These are phyloP conservation scores for Candolleomyces aberdarensis DNA, from an alignment of 768 basidiomycete genomes.

Conservation along the genomic window DNA sequence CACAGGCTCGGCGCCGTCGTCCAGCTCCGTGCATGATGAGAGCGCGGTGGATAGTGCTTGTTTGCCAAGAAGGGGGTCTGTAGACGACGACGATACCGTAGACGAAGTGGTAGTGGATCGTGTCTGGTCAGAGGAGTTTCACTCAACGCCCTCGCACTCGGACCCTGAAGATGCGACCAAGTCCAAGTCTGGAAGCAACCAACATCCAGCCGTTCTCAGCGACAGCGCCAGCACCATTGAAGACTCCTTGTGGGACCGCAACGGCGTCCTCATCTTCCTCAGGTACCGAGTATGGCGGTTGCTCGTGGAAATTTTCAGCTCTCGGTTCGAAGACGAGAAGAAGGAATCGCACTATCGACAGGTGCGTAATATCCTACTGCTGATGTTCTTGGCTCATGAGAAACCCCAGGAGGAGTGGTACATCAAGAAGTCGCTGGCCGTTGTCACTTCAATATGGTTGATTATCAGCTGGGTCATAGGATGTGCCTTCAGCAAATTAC, in stretches of 20 bases:
- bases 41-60: conserved; percentile 41
- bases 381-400: neutral
- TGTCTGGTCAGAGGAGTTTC: conserved; percentile 59
- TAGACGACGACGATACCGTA: conserved; percentile 34
- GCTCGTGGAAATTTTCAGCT: conserved; percentile 54
- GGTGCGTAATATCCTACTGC: conserved; percentile 17
- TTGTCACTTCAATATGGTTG: conserved; percentile 64
- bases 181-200: conserved; percentile 43
- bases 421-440: conserved; percentile 59
- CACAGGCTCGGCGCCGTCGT: conserved; percentile 53
- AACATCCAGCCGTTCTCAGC: conserved; percentile 25
- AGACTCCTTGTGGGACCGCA: conserved; percentile 12
- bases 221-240: conserved; percentile 28
- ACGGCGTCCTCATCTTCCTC: conserved; percentile 36
- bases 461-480: conserved; percentile 69
- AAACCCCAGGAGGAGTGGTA: conserved; percentile 66
- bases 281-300: conserved; percentile 54
- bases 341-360: conserved; percentile 44
- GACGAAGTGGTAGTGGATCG: conserved; percentile 79
- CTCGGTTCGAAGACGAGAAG: conserved; percentile 56
- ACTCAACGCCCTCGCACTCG: conserved; percentile 49
- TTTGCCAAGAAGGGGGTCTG: conserved; percentile 19
- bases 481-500: conserved; percentile 39
- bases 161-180: conserved; percentile 46
- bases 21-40: conserved; percentile 49